These are phyloP conservation scores for Geranium rotundifolium DNA, from an alignment of 345 rosid species.

Conservation along the genomic window DNA sequence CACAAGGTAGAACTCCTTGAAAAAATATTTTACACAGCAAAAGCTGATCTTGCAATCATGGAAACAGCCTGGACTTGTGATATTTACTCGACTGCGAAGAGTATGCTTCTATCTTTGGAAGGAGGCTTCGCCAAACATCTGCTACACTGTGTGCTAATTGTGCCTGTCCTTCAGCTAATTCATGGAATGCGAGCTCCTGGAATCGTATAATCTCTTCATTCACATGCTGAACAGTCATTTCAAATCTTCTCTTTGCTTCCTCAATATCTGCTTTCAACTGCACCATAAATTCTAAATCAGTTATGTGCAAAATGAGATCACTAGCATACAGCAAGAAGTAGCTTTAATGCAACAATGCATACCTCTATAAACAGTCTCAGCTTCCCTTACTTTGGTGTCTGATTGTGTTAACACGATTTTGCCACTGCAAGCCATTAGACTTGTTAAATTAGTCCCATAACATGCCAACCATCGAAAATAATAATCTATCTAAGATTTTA, in stretches of 20 bases:
- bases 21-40: no score
- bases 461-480: no score
- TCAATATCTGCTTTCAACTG: constrained; percentile 79
- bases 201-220: constrained; percentile 78
- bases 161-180: constrained; percentile 88
- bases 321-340: no score
- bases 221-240: constrained; percentile 63
- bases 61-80: no score
- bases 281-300: constrained; percentile 6
- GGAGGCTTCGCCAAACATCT: no score
- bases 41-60: no score
- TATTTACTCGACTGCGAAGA: constrained; percentile 11
- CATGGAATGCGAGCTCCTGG: constrained; percentile 86
- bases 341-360: constrained; percentile 11
- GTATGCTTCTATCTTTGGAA: constrained; percentile 83
- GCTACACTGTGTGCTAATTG: constrained; percentile 69
- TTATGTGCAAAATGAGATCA: no score
- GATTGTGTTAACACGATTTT: constrained; percentile 87
- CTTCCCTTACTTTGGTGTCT: constrained; percentile 79
- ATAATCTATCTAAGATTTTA: no score
- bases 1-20: no score
- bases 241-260: constrained; percentile 65
- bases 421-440: constrained; percentile 38
- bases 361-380: constrained; percentile 79
- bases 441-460: no score